These are phyloP conservation scores for Eutreptiella sp. DNA, from an alignment of 208 protist species.

Conservation along the genomic window DNA sequence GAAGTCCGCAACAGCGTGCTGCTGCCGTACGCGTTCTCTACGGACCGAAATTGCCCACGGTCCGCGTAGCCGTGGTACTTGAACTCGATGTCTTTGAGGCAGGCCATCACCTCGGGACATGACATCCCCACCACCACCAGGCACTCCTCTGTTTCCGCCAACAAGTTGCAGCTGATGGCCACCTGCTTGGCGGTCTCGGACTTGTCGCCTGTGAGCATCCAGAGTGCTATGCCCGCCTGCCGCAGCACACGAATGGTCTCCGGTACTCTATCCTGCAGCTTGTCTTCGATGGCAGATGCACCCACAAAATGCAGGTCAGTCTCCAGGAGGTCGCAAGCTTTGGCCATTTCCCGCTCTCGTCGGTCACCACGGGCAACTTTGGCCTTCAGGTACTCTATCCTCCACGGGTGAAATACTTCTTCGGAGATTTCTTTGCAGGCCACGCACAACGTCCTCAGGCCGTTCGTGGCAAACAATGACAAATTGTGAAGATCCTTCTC, in stretches of 20 bases:
- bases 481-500: slow-evolving; percentile 2
- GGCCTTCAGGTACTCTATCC: slow-evolving; percentile 33
- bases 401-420: slow-evolving; percentile 43
- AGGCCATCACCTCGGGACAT: too few relatives aligned
- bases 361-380: slow-evolving; percentile 32
- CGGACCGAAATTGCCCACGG: too few relatives aligned
- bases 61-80: too few relatives aligned
- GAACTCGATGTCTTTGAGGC: too few relatives aligned
- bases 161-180: slow-evolving; percentile 51
- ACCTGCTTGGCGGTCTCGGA: slow-evolving; percentile 95
- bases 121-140: too few relatives aligned
- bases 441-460: slow-evolving; percentile 66
- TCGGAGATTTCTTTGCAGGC: slow-evolving; percentile 49
- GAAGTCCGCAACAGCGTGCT: too few relatives aligned
- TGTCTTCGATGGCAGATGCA: slow-evolving; percentile 93
- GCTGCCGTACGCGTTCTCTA: too few relatives aligned
- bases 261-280: slow-evolving; percentile 88
- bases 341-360: slow-evolving; percentile 45
- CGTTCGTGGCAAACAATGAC: slow-evolving; percentile 27
- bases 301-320: slow-evolving; percentile 70
- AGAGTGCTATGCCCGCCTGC: slow-evolving; percentile 75
- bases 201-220: slow-evolving; percentile 98
- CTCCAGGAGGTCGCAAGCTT: slow-evolving; percentile 65
- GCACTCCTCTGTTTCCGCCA: background rate
- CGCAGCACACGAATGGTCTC: slow-evolving; percentile 67